These are phyloP conservation scores for Geranomyces michiganensis DNA, from an alignment of 192 early-diverging fungal species.

Conservation along the genomic window DNA sequence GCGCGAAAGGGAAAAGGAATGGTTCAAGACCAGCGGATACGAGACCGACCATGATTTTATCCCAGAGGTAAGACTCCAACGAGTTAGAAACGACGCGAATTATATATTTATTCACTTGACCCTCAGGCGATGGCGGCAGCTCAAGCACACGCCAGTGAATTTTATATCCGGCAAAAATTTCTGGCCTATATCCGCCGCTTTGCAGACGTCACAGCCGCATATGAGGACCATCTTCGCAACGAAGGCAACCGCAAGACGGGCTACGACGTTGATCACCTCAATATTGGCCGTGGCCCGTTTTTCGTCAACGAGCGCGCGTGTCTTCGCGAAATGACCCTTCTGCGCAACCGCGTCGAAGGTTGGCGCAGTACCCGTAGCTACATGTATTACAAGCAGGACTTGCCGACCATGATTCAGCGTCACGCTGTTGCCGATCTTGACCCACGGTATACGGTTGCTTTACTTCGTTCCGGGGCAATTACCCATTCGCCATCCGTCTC, in stretches of 20 bases:
- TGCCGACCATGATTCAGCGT: constrained; percentile 55
- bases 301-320: constrained; percentile 70
- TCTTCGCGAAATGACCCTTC: constrained; percentile 70
- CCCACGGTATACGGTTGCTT: constrained; percentile 68
- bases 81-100: not conserved
- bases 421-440: constrained; percentile 70
- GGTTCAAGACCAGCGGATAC: constrained; percentile 35
- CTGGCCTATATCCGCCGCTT: constrained; percentile 86
- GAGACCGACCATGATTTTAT: constrained; percentile 46
- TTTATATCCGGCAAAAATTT: constrained; percentile 83
- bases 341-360: constrained; percentile 82
- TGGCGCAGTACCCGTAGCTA: constrained; percentile 81
- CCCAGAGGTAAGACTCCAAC: constrained; percentile 20
- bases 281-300: constrained; percentile 70
- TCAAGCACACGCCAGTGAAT: constrained; percentile 83
- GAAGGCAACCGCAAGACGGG: constrained; percentile 32
- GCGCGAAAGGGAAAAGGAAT: constrained; percentile 42
- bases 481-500: constrained; percentile 65
- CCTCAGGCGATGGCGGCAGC: constrained; percentile 78
- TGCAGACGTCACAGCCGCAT: constrained; percentile 75
- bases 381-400: constrained; percentile 69
- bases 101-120: not conserved
- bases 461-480: constrained; percentile 51
- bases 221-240: constrained; percentile 69
- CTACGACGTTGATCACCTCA: constrained; percentile 40